Base-by-base conservation (phyloP, 2,329 filamentous ascomycete genomes). In the Sclerotinia spermophila region DNA sequence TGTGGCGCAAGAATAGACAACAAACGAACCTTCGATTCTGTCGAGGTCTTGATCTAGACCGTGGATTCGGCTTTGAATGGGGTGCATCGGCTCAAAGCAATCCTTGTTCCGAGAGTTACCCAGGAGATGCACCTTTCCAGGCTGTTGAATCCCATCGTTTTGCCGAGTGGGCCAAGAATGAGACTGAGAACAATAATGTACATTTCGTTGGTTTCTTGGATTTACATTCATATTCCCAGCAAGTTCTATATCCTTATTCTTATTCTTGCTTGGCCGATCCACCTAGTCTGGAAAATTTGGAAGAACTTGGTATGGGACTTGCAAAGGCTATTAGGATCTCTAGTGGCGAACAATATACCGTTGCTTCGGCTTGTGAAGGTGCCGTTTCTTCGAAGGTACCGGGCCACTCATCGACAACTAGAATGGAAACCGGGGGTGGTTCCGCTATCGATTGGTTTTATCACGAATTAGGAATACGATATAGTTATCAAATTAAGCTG, bases 361-460 rank as follows among this genome's bases (percentile, higher is more conserved):
- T 97, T 38, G 87, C 90, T 5, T 93, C 93, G 1, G 96, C 96
- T 1, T 99, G 96, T 77, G 91, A 96, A 79, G 93, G 93, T 24
- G 91, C 92, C 27, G 86, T 92, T 1, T 77, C 82, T 13, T 74
- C 76, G 68, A 78, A 76, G 77, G 75, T 75, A 79, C 70, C 74
- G 5, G 80, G 61, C 71, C 76, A 55, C 15, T 48, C 56, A n/a
- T 27, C 38, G 13, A 33, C 44, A 71, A 77, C 83, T 4, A 84
- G 88, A 53, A 87, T 94, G 73, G 92, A 96, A 78, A 87, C 87
- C 0, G 89, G 90, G 5, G 94, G 95, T 53, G 95, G 95, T 3
- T 94, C 92, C 64, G 93, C 92, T 1, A 88, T 98, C 56, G 96
- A 98, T 81, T 98, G 92, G 89, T 97, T 99, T 81, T 97, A 97